Evolutionary conservation across 768 basidiomycete species (phyloP), one percentile per base, ranked within the genome.

Genomic region (Mycena polygramma): DNA sequence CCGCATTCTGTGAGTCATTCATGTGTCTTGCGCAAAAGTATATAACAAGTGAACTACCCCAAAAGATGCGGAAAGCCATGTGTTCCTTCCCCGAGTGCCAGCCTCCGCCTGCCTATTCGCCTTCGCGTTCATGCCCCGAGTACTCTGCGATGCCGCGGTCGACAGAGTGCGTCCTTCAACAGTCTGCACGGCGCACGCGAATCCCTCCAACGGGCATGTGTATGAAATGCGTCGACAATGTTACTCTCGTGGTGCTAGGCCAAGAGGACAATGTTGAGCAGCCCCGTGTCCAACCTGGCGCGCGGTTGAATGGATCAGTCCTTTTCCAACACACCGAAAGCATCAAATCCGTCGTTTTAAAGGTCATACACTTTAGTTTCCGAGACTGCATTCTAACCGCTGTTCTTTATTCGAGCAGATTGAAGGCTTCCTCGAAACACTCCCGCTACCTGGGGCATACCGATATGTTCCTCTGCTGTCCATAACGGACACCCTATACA

Each of bases 401-500:
- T 41, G 41, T 11, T 6, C 11, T 41, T 10, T 41, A 39, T 39
- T 39, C 13, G 39, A 13, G 15, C 41, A 41, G 41, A 41, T 41
- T 41, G 41, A 68, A 0, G 67, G 67, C 22, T 36, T 57, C 35
- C 36, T 68, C n/a, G 67, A 68, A 51, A 62, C 14, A 10, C 7
- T 41, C 4, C 67, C 67, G 5, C 43, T 63, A 41, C 36, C 67
- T 14, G 53, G 3, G 6, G 26, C 60, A 11, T 63, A 57, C 48
- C 26, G 11, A 22, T n/a, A 45, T 17, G 10, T 43, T 41, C 53
- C 60, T 36, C 35, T 63, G 2, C 30, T 62, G 35, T 35, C 10
- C 14, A 62, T 57, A 48, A 68, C 60, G n/a, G 24, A 63, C 2
- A 57, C 19, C 37, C 24, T 68, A 36, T 62, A 68, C 36, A 41